A percentile compares a stretch with the other conserved stretches of the same genome.
These are phyloP conservation scores for Rosa lucieae DNA, from an alignment of 306 rosid genomes.

Conservation along the genomic window DNA sequence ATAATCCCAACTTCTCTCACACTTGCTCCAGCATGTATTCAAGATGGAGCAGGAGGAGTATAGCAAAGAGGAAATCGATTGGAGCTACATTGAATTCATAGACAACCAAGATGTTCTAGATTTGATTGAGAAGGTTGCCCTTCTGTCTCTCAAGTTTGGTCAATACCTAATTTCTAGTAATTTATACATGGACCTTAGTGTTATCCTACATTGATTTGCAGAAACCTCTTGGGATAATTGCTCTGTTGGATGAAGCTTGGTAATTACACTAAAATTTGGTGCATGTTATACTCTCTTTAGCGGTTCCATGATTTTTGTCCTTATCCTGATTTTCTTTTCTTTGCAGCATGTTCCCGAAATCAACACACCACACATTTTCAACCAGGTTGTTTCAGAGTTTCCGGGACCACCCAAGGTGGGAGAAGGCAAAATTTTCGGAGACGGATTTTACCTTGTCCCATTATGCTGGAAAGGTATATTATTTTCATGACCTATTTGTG, in stretches of 20 bases:
- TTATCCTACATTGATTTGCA: constrained; percentile 51
- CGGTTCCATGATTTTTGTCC: constrained; percentile 26
- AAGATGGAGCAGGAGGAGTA: constrained; percentile 99
- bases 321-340: constrained; percentile 45
- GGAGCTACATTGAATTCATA: constrained; percentile 98
- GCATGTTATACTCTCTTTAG: constrained; percentile 31
- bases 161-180: neutral
- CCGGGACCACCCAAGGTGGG: constrained; percentile 74
- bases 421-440: constrained; percentile 81
- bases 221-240: constrained; percentile 93
- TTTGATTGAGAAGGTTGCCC: constrained; percentile 90
- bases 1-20: constrained; percentile 13
- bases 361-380: constrained; percentile 89
- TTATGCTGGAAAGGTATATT: constrained; percentile 96
- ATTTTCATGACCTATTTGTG: constrained; percentile 17
- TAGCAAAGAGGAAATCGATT: constrained; percentile 88
- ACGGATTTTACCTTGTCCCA: constrained; percentile 89
- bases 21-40: constrained; percentile 83
- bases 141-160: neutral
- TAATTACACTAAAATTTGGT: constrained; percentile 48
- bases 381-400: constrained; percentile 87
- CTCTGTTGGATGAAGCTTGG: constrained; percentile 98
- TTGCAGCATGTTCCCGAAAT: constrained; percentile 97
- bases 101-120: constrained; percentile 98
- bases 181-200: constrained; percentile 25